phyloP scores from a whole-genome alignment of 352 stramenopile genomes.

The Pythium dissimile region DNA sequence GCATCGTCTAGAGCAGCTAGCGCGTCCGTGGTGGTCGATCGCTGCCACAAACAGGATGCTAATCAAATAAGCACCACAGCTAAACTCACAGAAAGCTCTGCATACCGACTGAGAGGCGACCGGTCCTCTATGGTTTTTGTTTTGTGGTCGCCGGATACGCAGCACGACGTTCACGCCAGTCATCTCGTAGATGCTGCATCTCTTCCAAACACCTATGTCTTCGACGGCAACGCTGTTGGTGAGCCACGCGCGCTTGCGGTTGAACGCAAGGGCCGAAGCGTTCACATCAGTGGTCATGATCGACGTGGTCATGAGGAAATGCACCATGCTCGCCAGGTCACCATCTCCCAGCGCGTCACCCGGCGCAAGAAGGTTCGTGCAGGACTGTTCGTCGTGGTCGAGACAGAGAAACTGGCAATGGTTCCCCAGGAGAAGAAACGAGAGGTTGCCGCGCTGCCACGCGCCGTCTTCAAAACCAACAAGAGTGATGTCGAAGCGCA shows the following conservation, averaged over 20 bases:
- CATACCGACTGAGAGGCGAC: background rate
- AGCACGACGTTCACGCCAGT: constrained; percentile 37
- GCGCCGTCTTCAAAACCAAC: constrained; percentile 57
- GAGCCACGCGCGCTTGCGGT: constrained; percentile 51
- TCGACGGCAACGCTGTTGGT: constrained; percentile 33
- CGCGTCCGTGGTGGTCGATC: constrained; percentile 23
- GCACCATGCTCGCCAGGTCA: constrained; percentile 52
- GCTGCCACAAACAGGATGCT: constrained; percentile 6
- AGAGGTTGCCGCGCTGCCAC: constrained; percentile 64
- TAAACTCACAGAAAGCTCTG: too few species aligned
- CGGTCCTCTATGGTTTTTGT: constrained; percentile 31
- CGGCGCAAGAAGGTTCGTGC: constrained; percentile 39
- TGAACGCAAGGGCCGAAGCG: constrained; percentile 32
- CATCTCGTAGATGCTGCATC: constrained; percentile 50
- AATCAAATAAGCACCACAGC: too few species aligned
- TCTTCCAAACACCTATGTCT: constrained; percentile 52
- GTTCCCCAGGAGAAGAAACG: constrained; percentile 52
- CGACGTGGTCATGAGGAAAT: constrained; percentile 57
- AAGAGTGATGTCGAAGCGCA: constrained; percentile 65
- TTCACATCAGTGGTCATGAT: constrained; percentile 56
- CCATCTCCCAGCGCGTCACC: constrained; percentile 23
- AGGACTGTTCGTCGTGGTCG: constrained; percentile 45
- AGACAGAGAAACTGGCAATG: constrained; percentile 46
- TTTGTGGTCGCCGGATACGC: constrained; percentile 43
- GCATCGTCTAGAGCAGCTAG: constrained; percentile 32